These are phyloP conservation scores for Acorus calamus DNA, from an alignment of 106 monocot species.

Conservation along the genomic window DNA sequence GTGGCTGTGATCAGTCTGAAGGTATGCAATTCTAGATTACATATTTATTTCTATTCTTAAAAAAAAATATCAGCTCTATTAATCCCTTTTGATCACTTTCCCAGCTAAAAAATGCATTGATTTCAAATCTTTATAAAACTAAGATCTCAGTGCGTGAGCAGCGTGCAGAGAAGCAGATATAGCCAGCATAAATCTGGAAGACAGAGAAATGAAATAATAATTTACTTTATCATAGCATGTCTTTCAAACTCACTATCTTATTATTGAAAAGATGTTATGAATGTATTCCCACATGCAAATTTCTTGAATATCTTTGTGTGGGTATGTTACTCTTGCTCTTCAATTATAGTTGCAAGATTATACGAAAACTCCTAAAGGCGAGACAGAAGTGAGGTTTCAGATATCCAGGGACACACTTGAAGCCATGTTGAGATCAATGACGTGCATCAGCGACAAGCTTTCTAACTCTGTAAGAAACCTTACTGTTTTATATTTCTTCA, in stretches of 20 bases:
- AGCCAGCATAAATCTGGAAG: too few relatives aligned
- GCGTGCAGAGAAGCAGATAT: too few relatives aligned
- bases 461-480: constrained; percentile 34
- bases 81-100: too few relatives aligned
- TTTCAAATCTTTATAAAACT: too few relatives aligned
- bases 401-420: constrained; percentile 58
- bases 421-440: constrained; percentile 56
- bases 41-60: too few relatives aligned
- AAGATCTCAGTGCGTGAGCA: too few relatives aligned
- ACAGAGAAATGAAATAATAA: too few relatives aligned
- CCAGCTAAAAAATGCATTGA: too few relatives aligned
- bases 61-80: too few relatives aligned
- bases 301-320: too few relatives aligned
- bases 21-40: constrained; percentile 7
- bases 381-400: constrained; percentile 49
- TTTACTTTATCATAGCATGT: background rate
- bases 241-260: background rate
- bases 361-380: constrained; percentile 24
- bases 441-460: constrained; percentile 36
- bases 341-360: constrained; percentile 45
- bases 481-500: background rate
- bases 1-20: constrained; percentile 41
- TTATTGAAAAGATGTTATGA: too few relatives aligned
- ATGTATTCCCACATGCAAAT: too few relatives aligned
- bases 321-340: background rate